Conservation (phyloP, 208 protist genomes). For the Trichomonas vaginalis region DNA sequence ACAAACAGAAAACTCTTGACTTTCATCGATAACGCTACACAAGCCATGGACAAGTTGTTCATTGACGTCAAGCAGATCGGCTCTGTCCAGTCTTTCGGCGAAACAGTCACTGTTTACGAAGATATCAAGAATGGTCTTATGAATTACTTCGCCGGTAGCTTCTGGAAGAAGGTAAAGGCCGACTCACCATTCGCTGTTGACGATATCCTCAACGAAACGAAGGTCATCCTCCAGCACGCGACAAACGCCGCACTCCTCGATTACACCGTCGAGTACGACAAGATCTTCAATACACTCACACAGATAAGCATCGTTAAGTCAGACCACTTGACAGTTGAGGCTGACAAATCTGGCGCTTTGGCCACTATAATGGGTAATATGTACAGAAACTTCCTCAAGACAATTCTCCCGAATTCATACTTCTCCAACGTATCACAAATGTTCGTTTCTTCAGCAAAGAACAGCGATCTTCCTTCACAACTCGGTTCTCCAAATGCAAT, state of each 20-base stretch:
- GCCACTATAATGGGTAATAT: background rate
- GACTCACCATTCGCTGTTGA: background rate
- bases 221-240: background rate
- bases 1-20: background rate
- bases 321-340: background rate
- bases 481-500: background rate
- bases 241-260: background rate
- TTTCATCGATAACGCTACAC: background rate
- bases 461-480: background rate
- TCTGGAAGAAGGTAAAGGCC: background rate
- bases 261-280: background rate
- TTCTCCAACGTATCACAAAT: background rate
- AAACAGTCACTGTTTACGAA: background rate
- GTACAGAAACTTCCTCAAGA: background rate
- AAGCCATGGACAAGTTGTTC: background rate
- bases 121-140: background rate
- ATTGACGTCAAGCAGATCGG: background rate
- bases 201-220: background rate
- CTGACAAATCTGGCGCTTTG: background rate
- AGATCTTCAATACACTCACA: background rate
- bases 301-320: background rate
- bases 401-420: background rate
- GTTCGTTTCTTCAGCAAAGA: background rate
- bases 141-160: background rate
- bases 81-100: background rate